Conservation (phyloP, 495 filamentous ascomycete genomes). For the Penicillium silybi region DNA sequence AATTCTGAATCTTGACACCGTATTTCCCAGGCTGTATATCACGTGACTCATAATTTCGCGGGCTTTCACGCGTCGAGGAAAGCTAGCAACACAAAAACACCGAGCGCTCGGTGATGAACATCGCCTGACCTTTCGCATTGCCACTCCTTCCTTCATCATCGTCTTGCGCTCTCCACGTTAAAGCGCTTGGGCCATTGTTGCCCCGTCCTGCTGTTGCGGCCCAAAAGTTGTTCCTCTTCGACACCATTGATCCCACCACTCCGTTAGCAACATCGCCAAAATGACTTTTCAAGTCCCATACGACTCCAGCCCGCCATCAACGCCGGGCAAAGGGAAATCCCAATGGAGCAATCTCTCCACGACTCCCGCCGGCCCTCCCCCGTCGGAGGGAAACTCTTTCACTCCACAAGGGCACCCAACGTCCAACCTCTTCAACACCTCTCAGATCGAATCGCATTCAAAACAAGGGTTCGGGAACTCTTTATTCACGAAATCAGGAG, state of each 20-base stretch:
- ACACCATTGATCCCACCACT: conserved; percentile 9
- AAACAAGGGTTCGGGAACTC: conserved; percentile 34
- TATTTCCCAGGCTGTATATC: not conserved
- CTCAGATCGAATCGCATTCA: conserved; percentile 48
- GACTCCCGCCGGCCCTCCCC: conserved; percentile 73
- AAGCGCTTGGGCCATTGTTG: conserved; percentile 1
- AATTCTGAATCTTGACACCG: not conserved
- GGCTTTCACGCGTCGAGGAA: conserved; percentile 5
- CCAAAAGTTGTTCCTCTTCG: conserved; percentile 19
- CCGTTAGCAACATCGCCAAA: conserved; percentile 13
- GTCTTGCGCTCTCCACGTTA: not conserved
- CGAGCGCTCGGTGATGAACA: conserved; percentile 2
- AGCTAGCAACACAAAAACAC: conserved; percentile 2
- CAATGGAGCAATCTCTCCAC: conserved; percentile 60
- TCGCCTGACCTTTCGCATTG: not conserved
- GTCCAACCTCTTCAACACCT: conserved; percentile 61
- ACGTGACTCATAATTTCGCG: conserved; percentile 7
- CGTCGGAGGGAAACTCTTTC: conserved; percentile 64
- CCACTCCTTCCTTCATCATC: not conserved
- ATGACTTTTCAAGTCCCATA: conserved; percentile 41
- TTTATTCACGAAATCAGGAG: conserved; percentile 38
- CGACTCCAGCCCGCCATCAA: conserved; percentile 37
- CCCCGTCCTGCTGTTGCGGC: conserved; percentile 20
- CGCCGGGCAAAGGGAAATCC: conserved; percentile 40
- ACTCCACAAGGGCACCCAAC: conserved; percentile 69